Conservation (phyloP, 352 stramenopile genomes). For the Plasmopara halstedii region DNA sequence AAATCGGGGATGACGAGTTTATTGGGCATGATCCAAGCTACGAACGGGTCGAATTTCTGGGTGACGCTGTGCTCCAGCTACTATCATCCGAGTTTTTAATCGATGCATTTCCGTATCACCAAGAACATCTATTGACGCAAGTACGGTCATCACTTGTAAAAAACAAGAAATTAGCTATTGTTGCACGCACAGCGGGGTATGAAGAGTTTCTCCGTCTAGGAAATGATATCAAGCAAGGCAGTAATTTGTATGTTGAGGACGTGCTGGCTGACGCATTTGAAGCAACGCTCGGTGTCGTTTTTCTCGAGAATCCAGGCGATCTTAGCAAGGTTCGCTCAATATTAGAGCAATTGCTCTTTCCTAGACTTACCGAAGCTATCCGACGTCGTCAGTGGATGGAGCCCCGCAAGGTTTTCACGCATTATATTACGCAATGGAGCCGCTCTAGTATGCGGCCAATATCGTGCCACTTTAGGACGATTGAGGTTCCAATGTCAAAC, state of each 20-base stretch:
- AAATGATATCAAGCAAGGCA: constrained; percentile 44
- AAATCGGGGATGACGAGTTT: constrained; percentile 65
- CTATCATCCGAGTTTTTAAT: constrained; percentile 75
- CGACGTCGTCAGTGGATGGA: constrained; percentile 79
- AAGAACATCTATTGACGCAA: constrained; percentile 73
- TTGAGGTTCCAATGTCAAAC: constrained; percentile 15
- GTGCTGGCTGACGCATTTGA: constrained; percentile 79
- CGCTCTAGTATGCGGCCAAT: constrained; percentile 22
- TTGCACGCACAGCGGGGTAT: constrained; percentile 52
- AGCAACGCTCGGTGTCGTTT: constrained; percentile 66
- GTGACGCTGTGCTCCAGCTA: constrained; percentile 74
- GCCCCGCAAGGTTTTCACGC: constrained; percentile 52
- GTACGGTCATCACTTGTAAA: constrained; percentile 79
- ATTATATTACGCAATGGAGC: constrained; percentile 59
- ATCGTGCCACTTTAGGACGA: constrained; percentile 43
- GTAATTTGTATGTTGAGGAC: constrained; percentile 64
- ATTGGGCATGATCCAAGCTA: constrained; percentile 64
- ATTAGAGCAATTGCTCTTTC: constrained; percentile 55
- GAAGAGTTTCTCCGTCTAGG: constrained; percentile 69
- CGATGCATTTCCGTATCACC: constrained; percentile 71
- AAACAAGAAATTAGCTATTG: constrained; percentile 63
- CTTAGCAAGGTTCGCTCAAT: constrained; percentile 55
- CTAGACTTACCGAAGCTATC: constrained; percentile 64
- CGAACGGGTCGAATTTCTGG: constrained; percentile 81
- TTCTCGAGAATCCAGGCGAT: constrained; percentile 57